Base-by-base conservation (phyloP, 1,139 yeast genomes). In the Kurtzmaniella natalensis region DNA sequence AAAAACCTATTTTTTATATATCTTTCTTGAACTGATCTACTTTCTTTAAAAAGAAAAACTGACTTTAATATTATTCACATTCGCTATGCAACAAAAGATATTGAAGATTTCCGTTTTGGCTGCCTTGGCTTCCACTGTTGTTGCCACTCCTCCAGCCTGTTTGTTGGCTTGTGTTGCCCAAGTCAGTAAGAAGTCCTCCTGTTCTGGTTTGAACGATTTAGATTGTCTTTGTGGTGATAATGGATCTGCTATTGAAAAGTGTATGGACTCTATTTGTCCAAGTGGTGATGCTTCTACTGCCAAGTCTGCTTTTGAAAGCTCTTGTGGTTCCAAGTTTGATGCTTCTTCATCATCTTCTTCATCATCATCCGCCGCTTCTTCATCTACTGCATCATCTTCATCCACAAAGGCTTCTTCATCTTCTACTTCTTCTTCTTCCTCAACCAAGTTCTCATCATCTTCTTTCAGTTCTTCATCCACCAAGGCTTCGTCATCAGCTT, bases 91-190 rank as follows among this genome's bases (percentile, higher is more conserved):
- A 35, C 34, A 37, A 25, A 18, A 37, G 15, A 31, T 45, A 36
- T 44, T 56, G 35, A 62, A 57, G 43, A 39, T 72, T 45, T 59
- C 80, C 35, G 59, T 76, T 33, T 61, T 74, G 44, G 59, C 74
- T 41, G 69, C 78, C 34, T 55, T 77, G 38, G 74, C 78, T 36
- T 61, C 76, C 37, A 51, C 65, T 33, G 76, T 68, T 30, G 59
- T 73, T 33, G 94, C 94, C 39, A 69, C 92, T 38, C 92, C 95
- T 35, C 94, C 94, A 43, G 95, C 95, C 28, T 87, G 95, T 69
- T 67, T 87, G 47, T 70, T 87, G 57, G 94, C 95, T 31, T 87
- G 95, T 74, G 92, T 84, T 39, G 72, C 84, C 37, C 72, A 77
- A 51, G 88, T 82, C 35, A 69, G 76, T 47, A 74, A 72, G 55